Conservation (phyloP, 31 red algal genomes). For the Bonnemaisonia californica region DNA sequence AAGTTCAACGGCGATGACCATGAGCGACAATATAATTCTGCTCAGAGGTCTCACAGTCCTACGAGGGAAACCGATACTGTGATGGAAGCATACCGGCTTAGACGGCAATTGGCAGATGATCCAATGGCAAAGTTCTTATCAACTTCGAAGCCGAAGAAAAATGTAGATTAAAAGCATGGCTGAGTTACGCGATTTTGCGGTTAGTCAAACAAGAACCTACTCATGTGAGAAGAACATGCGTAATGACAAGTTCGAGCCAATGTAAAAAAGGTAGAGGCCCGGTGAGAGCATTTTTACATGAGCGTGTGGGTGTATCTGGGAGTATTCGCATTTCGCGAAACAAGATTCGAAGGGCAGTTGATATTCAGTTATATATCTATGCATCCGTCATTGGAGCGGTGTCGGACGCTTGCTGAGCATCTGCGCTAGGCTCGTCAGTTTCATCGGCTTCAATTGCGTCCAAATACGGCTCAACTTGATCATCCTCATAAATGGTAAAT, state of each 20-base stretch:
- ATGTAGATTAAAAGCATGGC: no score
- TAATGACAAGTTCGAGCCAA: no score
- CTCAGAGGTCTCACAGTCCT: neutral
- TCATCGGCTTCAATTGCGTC: conserved; percentile 70
- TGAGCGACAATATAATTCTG: conserved; percentile 29
- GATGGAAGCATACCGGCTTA: conserved; percentile 61
- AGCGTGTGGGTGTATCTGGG: no score
- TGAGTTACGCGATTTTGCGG: no score
- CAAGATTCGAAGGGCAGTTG: neutral
- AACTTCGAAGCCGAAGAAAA: neutral
- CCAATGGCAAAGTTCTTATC: conserved; percentile 53
- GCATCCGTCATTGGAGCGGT: conserved; percentile 63
- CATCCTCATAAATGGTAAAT: conserved; percentile 87
- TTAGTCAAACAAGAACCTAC: no score
- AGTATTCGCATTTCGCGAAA: neutral
- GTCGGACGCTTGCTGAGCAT: conserved; percentile 26
- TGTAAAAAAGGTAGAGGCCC: no score
- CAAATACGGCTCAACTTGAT: conserved; percentile 81
- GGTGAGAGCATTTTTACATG: neutral
- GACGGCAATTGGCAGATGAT: conserved; percentile 54
- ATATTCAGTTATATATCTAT: conserved; percentile 30
- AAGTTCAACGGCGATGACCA: conserved; percentile 15
- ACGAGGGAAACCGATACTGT: conserved; percentile 34
- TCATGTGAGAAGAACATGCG: no score
- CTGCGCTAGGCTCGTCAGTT: conserved; percentile 38